phyloP scores from a whole-genome alignment of 495 filamentous ascomycete genomes.

The Baudoinia panamericana region DNA sequence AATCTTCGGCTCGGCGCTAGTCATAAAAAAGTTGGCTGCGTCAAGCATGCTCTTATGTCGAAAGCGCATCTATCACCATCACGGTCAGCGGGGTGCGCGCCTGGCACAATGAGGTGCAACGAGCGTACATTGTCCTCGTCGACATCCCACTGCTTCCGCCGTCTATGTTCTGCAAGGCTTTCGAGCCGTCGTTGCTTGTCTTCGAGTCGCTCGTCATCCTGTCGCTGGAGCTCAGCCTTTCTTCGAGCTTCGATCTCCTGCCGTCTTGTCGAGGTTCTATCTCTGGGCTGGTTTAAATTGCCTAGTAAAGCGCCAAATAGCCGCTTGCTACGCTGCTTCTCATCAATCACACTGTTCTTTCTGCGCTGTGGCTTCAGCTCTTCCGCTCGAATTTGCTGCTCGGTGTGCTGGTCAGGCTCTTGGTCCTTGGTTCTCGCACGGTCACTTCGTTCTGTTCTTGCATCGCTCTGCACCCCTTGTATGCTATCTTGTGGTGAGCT shows the following conservation, averaged over 20 bases:
- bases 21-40: conserved; percentile 62
- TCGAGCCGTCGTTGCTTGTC: conserved; percentile 50
- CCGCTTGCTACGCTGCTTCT: conserved; percentile 74
- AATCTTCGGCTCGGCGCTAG: conserved; percentile 58
- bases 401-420: conserved; percentile 9
- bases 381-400: conserved; percentile 9
- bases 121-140: conserved; percentile 63
- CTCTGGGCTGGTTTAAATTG: conserved; percentile 58
- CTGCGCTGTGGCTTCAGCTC: conserved; percentile 31
- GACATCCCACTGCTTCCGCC: conserved; percentile 59
- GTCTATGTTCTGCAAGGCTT: conserved; percentile 44
- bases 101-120: conserved; percentile 5
- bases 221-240: conserved; percentile 65
- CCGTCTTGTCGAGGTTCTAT: conserved; percentile 59
- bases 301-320: conserved; percentile 82
- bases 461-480: too few relatives aligned
- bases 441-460: too few relatives aligned
- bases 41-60: conserved; percentile 60
- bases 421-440: conserved; percentile 4
- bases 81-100: too few relatives aligned
- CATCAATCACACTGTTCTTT: conserved; percentile 49
- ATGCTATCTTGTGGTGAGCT: conserved; percentile 3
- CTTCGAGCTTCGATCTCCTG: conserved; percentile 84
- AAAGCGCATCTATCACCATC: conserved; percentile 62
- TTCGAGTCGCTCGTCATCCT: conserved; percentile 59